Evolutionary conservation across 2,329 filamentous ascomycete species (phyloP), one percentile per base, ranked within the genome.

Genomic region (Xylaria arbuscula): DNA sequence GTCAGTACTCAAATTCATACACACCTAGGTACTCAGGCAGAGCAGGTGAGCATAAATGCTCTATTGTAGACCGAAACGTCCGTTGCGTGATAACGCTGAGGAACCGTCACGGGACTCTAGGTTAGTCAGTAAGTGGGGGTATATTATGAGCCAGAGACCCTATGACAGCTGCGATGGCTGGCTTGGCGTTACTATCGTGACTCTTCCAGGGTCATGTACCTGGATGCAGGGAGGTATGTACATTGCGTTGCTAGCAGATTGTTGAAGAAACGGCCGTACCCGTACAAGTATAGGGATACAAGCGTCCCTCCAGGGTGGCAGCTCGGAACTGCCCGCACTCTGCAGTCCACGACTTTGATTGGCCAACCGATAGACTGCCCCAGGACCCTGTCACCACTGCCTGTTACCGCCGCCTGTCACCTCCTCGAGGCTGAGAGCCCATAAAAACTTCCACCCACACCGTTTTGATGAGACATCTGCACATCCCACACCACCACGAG

Each of bases 401-500:
- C 62, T 6, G 28, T 22, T 53, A 53, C 50, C 50, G 28, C 51
- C 28, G 51, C 51, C 28, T 34, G 51, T 54, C 51, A 54, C 51
- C 53, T 68, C 51, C 53, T 68, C 70, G 73, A 73, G 73, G 73
- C 73, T 74, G 65, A 74, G 71, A 59, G 61, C 63, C 62, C 51
- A 38, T 40, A 48, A 64, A 70, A 64, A 64, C 40, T 59, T 40
- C 60, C 50, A 62, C 40, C 59, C 50, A 62, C 53, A 34, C 55
- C 50, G 54, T 66, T 28, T 64, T 11, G 56, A 9, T 45, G 34
- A 69, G 68, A 70, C 64, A 68, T 69, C 66, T 64, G 65, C 74
- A 72, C 72, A 75, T 72, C 64, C 70, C 71, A 71, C 71, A 72
- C 69, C 74, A 75, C 74, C 74, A 76, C 74, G 75, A 74, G 75